A percentile compares a stretch with the other conserved stretches of the same genome.
Conservation (phyloP, 495 filamentous ascomycete genomes). For the Talaromyces trachyspermus region DNA sequence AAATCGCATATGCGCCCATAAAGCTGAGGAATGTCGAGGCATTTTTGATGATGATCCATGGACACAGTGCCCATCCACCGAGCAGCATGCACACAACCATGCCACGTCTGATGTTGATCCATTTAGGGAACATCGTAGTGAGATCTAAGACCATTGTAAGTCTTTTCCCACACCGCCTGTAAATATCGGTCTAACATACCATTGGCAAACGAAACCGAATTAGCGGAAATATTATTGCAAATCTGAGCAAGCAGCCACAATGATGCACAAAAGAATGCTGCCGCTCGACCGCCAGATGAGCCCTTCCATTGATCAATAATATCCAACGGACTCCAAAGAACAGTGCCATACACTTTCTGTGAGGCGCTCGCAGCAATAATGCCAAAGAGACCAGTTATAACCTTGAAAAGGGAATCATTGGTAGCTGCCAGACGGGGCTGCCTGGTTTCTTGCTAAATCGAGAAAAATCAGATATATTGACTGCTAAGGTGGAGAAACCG, state of each 20-base stretch:
- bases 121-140: constrained; percentile 48
- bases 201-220: constrained; percentile 34
- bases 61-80: constrained; percentile 49
- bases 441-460: constrained; percentile 45
- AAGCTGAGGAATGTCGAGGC: constrained; percentile 52
- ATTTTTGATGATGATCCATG: constrained; percentile 56
- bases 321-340: constrained; percentile 48
- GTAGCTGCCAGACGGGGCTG: constrained; percentile 49
- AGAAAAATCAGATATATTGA: constrained; percentile 54
- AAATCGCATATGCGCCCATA: constrained; percentile 40
- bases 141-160: constrained; percentile 37
- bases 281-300: constrained; percentile 36
- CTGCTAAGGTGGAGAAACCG: constrained; percentile 26
- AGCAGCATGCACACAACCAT: constrained; percentile 46
- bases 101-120: constrained; percentile 51
- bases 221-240: constrained; percentile 52
- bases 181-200: constrained; percentile 1
- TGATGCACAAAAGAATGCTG: constrained; percentile 46
- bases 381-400: constrained; percentile 39
- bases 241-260: constrained; percentile 45
- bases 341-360: constrained; percentile 39
- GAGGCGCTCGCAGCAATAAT: constrained; percentile 46
- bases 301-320: constrained; percentile 40
- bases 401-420: constrained; percentile 53
- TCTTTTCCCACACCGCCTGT: background rate